Conservation (phyloP, 2,329 filamentous ascomycete genomes). For the Microdochium trichocladiopsis region DNA sequence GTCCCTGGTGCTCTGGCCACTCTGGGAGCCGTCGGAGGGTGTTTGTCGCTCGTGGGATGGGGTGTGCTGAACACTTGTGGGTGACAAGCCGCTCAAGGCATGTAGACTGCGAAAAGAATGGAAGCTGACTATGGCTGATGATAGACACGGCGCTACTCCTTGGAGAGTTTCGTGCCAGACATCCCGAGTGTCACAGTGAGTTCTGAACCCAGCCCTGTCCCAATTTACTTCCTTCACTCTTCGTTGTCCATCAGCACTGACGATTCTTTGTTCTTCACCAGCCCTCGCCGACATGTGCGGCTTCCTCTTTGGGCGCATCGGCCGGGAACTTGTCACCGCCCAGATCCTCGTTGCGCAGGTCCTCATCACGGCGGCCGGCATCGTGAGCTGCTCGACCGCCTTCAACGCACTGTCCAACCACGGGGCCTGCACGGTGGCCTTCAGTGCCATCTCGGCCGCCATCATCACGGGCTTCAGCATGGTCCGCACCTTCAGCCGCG, state of each 20-base stretch:
- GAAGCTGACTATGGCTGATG: too few species aligned
- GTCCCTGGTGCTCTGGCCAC: slow-evolving; percentile 9
- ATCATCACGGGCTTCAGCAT: slow-evolving; percentile 13
- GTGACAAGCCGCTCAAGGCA: not conserved
- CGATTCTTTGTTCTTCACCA: too few species aligned
- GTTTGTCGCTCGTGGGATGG: slow-evolving; percentile 16
- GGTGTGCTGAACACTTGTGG: slow-evolving; percentile 20
- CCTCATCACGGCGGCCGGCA: slow-evolving; percentile 13
- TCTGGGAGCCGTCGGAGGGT: slow-evolving; percentile 23
- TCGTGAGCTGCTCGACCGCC: slow-evolving; percentile 11
- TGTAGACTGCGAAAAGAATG: too few species aligned
- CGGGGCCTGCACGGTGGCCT: slow-evolving; percentile 13
- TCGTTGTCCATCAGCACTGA: not conserved
- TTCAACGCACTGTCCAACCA: slow-evolving; percentile 18
- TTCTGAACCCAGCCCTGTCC: not conserved
- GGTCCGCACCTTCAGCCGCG: slow-evolving; percentile 9
- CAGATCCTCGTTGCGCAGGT: slow-evolving; percentile 15
- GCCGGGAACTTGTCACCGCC: slow-evolving; percentile 14
- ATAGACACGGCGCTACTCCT: slow-evolving; percentile 6
- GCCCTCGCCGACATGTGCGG: slow-evolving; percentile 15
- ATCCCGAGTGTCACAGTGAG: slow-evolving; percentile 16
- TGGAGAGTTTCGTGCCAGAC: slow-evolving; percentile 15
- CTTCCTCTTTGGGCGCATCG: slow-evolving; percentile 13
- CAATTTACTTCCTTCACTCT: not conserved
- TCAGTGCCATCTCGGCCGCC: slow-evolving; percentile 14